Conservation (phyloP, 352 stramenopile genomes). For the Globisporangium heterothallicum region DNA sequence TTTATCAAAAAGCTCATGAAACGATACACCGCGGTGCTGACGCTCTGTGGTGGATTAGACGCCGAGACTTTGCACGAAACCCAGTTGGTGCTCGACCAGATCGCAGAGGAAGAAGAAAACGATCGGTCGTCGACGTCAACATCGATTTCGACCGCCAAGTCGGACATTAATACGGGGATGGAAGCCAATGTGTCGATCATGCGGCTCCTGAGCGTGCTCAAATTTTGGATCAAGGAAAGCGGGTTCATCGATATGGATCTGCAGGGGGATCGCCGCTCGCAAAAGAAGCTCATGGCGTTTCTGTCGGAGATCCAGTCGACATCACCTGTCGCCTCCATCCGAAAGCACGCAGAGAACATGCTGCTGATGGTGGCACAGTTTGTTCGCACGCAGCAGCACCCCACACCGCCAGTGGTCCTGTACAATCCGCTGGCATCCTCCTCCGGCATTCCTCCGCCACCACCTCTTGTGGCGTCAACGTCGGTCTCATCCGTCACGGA, state of each 20-base stretch:
- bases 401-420: constrained; percentile 5
- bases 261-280: constrained; percentile 47
- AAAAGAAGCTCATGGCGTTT: constrained; percentile 72
- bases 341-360: constrained; percentile 66
- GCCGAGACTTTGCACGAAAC: constrained; percentile 50
- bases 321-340: constrained; percentile 69
- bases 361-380: constrained; percentile 57
- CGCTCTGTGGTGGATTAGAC: constrained; percentile 44
- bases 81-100: constrained; percentile 59
- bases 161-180: constrained; percentile 76
- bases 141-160: constrained; percentile 61
- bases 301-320: constrained; percentile 74
- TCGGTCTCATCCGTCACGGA: constrained; percentile 26
- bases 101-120: constrained; percentile 56
- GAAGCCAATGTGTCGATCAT: constrained; percentile 85
- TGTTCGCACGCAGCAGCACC: constrained; percentile 26
- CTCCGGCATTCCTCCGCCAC: constrained; percentile 15
- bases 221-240: constrained; percentile 88
- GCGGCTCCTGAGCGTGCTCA: constrained; percentile 79
- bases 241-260: constrained; percentile 80
- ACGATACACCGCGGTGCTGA: constrained; percentile 71
- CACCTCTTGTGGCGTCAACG: constrained; percentile 20
- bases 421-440: constrained; percentile 6
- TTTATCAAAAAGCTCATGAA: constrained; percentile 88
- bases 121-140: constrained; percentile 52